These are phyloP conservation scores for Ophiocordyceps unilateralis DNA, from an alignment of 2,329 filamentous ascomycete genomes.

Conservation along the genomic window DNA sequence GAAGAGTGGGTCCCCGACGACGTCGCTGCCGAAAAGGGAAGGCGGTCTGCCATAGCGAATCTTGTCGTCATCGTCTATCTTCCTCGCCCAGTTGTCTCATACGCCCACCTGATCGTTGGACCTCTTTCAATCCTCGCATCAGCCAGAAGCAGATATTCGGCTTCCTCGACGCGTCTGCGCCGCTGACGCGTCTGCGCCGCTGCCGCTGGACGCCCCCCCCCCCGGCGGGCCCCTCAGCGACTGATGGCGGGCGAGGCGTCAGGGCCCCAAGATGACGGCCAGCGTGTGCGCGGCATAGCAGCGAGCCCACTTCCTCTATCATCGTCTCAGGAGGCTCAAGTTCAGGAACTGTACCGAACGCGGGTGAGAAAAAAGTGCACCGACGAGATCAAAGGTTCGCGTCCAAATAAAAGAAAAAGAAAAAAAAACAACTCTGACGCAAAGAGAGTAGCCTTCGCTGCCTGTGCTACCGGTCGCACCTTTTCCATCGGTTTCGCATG, in stretches of 20 bases:
- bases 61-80: background rate
- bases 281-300: slow-evolving; percentile 36
- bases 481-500: slow-evolving; percentile 80
- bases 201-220: no score
- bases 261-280: slow-evolving; percentile 5
- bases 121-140: slow-evolving; percentile 6
- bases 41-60: background rate
- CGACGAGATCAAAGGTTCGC: slow-evolving; percentile 56
- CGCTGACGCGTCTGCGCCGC: no score
- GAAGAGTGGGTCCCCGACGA: no score
- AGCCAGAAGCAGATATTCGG: slow-evolving; percentile 16
- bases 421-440: background rate
- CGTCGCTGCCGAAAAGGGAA: background rate
- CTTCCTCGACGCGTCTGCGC: no score
- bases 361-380: slow-evolving; percentile 61
- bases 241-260: slow-evolving; percentile 17
- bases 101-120: no score
- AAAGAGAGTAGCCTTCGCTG: slow-evolving; percentile 56
- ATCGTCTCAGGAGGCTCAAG: slow-evolving; percentile 63
- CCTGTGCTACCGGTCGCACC: slow-evolving; percentile 73
- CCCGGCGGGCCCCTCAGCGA: no score
- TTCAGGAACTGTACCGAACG: slow-evolving; percentile 65
- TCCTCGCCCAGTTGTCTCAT: no score
- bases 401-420: background rate
- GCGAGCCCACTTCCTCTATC: slow-evolving; percentile 68